Percentiles rank a stretch among this genome's conserved stretches.
phyloP scores from a whole-genome alignment of 2,329 filamentous ascomycete species.

The Pestalotiopsis sp. region DNA sequence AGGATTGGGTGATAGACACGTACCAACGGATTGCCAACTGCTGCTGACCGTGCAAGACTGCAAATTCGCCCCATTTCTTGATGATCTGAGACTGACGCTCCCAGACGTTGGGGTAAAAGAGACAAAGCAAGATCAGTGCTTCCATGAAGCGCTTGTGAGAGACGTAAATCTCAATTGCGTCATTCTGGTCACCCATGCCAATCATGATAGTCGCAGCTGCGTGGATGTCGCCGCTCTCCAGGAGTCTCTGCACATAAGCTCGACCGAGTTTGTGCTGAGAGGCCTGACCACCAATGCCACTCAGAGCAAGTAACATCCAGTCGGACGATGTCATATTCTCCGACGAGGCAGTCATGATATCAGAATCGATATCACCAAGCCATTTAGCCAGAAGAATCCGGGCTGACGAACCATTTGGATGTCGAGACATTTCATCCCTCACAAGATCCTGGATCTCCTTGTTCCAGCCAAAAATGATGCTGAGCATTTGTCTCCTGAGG shows the following conservation, averaged over 20 bases:
- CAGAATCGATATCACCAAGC: conserved; percentile 83
- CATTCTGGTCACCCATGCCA: conserved; percentile 87
- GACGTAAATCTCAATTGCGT: conserved; percentile 95
- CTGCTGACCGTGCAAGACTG: conserved; percentile 82
- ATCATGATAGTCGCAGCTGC: conserved; percentile 91
- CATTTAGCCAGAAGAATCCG: conserved; percentile 87
- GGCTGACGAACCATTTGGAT: conserved; percentile 72
- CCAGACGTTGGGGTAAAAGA: conserved; percentile 85
- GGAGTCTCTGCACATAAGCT: conserved; percentile 84
- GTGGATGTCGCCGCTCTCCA: conserved; percentile 89
- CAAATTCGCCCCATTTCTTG: conserved; percentile 92
- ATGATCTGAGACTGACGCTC: conserved; percentile 85
- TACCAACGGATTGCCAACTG: conserved; percentile 85
- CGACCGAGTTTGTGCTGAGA: conserved; percentile 90
- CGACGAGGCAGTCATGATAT: conserved; percentile 78
- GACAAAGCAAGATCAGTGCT: conserved; percentile 82
- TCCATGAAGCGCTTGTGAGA: conserved; percentile 93
- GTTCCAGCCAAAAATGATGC: conserved; percentile 93
- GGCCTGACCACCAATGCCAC: conserved; percentile 75
- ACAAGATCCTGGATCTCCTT: conserved; percentile 80
- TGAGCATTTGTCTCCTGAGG: conserved; percentile 86
- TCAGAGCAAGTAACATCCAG: conserved; percentile 95
- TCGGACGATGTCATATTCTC: conserved; percentile 91
- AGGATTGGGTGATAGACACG: conserved; percentile 20
- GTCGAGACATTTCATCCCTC: conserved; percentile 78